Conservation (phyloP, 345 rosid genomes). For the Brassica incana region DNA sequence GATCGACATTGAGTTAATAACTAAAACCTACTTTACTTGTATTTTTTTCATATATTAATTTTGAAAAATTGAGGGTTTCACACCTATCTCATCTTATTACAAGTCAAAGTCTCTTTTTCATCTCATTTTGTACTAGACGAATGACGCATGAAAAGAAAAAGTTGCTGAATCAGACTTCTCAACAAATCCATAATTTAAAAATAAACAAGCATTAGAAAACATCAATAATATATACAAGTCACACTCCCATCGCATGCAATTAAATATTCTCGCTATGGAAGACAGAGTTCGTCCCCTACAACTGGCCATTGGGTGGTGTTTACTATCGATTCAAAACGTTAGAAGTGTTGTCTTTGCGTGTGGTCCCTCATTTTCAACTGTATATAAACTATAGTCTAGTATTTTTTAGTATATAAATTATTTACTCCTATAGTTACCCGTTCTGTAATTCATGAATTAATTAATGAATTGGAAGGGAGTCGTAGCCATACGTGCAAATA, state of each 20-base stretch:
- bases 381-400: background rate
- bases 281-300: conserved; percentile 27
- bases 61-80: background rate
- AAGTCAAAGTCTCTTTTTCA: conserved; percentile 3
- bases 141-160: background rate
- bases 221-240: background rate
- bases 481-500: conserved; percentile 5
- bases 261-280: conserved; percentile 18
- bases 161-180: conserved; percentile 19
- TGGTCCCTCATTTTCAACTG: conserved; percentile 23
- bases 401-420: background rate
- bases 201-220: background rate
- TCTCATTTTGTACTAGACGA: background rate
- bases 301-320: conserved; percentile 37
- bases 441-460: background rate
- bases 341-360: conserved; percentile 24
- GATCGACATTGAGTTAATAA: background rate
- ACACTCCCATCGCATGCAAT: conserved; percentile 29
- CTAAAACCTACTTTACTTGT: background rate
- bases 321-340: conserved; percentile 12
- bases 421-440: background rate
- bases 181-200: conserved; percentile 9
- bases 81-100: background rate
- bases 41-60: background rate
- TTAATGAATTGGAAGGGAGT: background rate